Percentiles rank a stretch among this genome's conserved stretches.
Conservation (phyloP, 208 protist genomes). For the Leishmania tropica region DNA sequence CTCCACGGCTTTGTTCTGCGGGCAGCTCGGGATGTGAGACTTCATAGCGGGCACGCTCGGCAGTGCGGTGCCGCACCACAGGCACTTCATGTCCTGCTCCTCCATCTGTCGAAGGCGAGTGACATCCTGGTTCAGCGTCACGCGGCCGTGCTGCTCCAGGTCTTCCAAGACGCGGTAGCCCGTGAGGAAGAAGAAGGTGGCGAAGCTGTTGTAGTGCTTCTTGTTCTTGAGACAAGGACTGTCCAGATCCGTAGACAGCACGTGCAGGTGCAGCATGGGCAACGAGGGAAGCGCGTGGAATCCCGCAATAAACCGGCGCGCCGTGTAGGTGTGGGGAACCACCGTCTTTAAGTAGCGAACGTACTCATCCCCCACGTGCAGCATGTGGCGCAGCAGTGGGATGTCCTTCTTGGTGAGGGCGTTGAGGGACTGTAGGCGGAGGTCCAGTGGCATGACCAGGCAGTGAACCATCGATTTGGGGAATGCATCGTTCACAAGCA, state of each 20-base stretch:
- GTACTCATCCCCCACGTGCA: constrained; percentile 56
- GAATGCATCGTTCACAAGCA: constrained; percentile 85
- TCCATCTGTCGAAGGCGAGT: constrained; percentile 56
- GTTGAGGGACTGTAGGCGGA: constrained; percentile 64
- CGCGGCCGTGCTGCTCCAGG: constrained; percentile 52
- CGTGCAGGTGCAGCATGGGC: constrained; percentile 87
- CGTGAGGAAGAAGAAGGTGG: constrained; percentile 88
- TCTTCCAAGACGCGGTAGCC: constrained; percentile 61
- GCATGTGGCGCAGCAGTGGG: constrained; percentile 59
- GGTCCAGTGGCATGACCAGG: constrained; percentile 81
- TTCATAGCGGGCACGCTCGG: constrained; percentile 64
- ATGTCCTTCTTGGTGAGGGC: constrained; percentile 53
- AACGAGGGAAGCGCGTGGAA: constrained; percentile 89
- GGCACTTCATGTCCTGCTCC: constrained; percentile 72
- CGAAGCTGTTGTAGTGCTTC: constrained; percentile 93
- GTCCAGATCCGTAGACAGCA: constrained; percentile 83
- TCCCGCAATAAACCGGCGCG: constrained; percentile 64
- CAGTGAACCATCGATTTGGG: constrained; percentile 89
- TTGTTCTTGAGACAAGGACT: constrained; percentile 79
- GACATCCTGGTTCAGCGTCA: constrained; percentile 80
- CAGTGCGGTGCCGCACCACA: constrained; percentile 77
- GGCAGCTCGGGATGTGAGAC: constrained; percentile 59
- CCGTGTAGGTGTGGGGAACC: constrained; percentile 19
- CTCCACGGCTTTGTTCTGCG: constrained; percentile 46
- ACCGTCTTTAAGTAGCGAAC: constrained; percentile 45